Base-by-base conservation (phyloP, 75 land plant genomes). In the Cryptomeria japonica region DNA sequence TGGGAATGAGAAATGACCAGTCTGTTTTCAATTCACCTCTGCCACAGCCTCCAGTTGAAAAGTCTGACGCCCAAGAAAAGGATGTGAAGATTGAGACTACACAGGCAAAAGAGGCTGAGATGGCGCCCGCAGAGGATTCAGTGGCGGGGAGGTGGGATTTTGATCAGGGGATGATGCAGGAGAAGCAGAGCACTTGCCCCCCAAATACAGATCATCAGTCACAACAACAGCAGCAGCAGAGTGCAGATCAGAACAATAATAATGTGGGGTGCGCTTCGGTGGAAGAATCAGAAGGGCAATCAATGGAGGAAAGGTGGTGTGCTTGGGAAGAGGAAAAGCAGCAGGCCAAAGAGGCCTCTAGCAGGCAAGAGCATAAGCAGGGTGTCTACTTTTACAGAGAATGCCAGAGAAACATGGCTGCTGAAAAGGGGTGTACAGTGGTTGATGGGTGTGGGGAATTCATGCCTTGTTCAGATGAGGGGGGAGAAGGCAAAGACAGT, bases 381-480 rank as follows among this genome's bases (percentile, higher is more conserved):
- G 14, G 16, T 42, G 49, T 82, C 2, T 46, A n/a, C 42, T 44
- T 44, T 42, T 91, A 91, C 53, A 72, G 89, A 49, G 92, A 91
- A 72, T 91, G 92, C 86, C 91, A 87, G 61, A 91, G 89, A 42
- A 91, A 91, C 47, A 91, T 79, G 64, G 89, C 91, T 34, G 91
- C 91, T 15, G 91, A 82, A 36, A 87, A 85, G 19, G 91, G 91
- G 14, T 75, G 80, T 39, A 85, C 86, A 16, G 88, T 87, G 5
- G 47, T 91, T 19, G 92, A 91, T 83, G 92, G 92, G 5, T 91
- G 92, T 72, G 88, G 91, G 37, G 89, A 91, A 87, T 91, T 91
- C 68, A 90, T 90, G 86, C 88, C 92, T n/a, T 11, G 87, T 44
- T 76, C 84, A 49, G 61, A 42, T 44, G 76, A 80, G 3, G 91